These are phyloP conservation scores for Aspergillus pseudoglaucus DNA, from an alignment of 2,329 filamentous ascomycete genomes.

Conservation along the genomic window DNA sequence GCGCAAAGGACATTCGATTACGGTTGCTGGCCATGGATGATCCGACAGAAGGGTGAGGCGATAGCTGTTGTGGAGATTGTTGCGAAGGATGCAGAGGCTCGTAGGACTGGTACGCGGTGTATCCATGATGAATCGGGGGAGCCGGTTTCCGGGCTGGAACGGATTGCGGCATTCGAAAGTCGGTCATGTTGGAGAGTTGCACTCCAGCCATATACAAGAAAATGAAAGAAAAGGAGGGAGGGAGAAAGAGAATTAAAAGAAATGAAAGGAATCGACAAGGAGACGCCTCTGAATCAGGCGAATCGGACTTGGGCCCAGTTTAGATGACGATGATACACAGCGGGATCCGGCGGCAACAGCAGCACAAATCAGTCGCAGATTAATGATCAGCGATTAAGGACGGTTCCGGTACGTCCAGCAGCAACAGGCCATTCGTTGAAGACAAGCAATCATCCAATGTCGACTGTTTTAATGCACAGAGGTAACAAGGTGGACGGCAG, in stretches of 20 bases:
- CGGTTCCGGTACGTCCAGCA: too few species aligned
- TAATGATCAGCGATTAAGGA: neutral
- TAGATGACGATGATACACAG: neutral
- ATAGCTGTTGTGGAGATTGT: slow-evolving; percentile 13
- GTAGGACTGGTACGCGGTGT: slow-evolving; percentile 20
- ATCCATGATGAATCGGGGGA: slow-evolving; percentile 16
- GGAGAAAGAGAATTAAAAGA: neutral
- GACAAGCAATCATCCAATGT: too few species aligned
- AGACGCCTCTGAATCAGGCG: neutral
- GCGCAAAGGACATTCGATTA: slow-evolving; percentile 34
- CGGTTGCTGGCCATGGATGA: slow-evolving; percentile 27
- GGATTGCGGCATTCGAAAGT: slow-evolving; percentile 33
- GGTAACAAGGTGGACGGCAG: too few species aligned
- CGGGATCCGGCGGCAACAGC: neutral
- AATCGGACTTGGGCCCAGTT: too few species aligned
- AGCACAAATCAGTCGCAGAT: neutral
- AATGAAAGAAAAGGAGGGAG: too few species aligned
- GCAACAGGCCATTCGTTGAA: too few species aligned
- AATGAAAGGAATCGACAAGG: neutral
- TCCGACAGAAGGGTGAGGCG: slow-evolving; percentile 18
- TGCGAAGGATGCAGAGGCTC: slow-evolving; percentile 8
- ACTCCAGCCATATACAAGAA: slow-evolving; percentile 21
- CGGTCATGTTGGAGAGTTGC: slow-evolving; percentile 28
- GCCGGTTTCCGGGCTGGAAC: slow-evolving; percentile 27
- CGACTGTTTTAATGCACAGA: too few species aligned